These are phyloP conservation scores for Dioszegia hungarica DNA, from an alignment of 768 basidiomycete genomes.

Conservation along the genomic window DNA sequence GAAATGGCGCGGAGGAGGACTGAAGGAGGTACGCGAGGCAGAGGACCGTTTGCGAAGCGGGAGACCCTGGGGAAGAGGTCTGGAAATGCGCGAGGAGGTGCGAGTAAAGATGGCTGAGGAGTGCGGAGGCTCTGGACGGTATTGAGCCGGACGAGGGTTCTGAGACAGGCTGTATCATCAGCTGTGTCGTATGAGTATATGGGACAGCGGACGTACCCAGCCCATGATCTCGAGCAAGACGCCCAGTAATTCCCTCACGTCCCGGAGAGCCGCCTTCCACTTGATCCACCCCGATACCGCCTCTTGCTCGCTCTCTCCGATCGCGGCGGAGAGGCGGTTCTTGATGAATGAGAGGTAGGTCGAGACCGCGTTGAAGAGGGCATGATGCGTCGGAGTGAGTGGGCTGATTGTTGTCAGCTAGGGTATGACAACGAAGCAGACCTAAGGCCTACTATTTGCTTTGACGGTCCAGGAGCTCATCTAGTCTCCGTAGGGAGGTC, in stretches of 20 bases:
- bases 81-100: constrained; percentile 20
- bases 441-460: constrained; percentile 22
- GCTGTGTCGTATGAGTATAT: background rate
- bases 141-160: constrained; percentile 4
- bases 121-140: constrained; percentile 21
- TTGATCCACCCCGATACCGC: constrained; percentile 12
- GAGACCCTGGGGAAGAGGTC: constrained; percentile 3
- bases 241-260: constrained; percentile 12
- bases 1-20: constrained; percentile 19
- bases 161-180: constrained; percentile 18
- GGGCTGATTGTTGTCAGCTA: no score
- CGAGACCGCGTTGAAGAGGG: constrained; percentile 29
- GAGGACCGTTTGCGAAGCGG: background rate
- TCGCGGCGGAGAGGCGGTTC: constrained; percentile 14
- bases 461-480: constrained; percentile 25
- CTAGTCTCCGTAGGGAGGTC: constrained; percentile 27
- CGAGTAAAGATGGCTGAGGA: constrained; percentile 27
- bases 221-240: constrained; percentile 27
- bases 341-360: constrained; percentile 33
- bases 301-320: constrained; percentile 11
- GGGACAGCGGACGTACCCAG: constrained; percentile 21
- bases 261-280: constrained; percentile 15
- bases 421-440: no score
- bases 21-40: constrained; percentile 29
- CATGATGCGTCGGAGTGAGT: constrained; percentile 39